phyloP scores from a whole-genome alignment of 1,139 yeast species.

The Yamadazyma atmosphaerica region DNA sequence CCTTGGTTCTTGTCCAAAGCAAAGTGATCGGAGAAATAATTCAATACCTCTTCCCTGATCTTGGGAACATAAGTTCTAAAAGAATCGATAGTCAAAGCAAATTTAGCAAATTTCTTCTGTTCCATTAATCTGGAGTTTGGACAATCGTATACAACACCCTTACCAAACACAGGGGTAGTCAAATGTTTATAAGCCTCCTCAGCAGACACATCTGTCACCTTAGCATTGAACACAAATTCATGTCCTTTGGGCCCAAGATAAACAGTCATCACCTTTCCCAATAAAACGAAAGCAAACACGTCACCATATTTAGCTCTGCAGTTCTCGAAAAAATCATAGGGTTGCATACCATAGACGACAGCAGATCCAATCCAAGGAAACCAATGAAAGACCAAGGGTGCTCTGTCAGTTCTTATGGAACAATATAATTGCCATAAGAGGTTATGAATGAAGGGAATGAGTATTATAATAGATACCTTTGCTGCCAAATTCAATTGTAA shows the following conservation, averaged over 20 bases:
- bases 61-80: conserved; percentile 86
- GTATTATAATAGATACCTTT: conserved; percentile 37
- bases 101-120: conserved; percentile 94
- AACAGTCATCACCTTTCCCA: conserved; percentile 94
- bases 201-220: conserved; percentile 86
- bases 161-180: conserved; percentile 96
- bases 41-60: conserved; percentile 72
- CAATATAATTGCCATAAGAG: conserved; percentile 69
- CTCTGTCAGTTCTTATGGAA: conserved; percentile 74
- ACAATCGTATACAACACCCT: conserved; percentile 96
- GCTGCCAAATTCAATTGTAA: conserved; percentile 27
- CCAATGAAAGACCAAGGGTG: conserved; percentile 89
- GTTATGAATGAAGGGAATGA: conserved; percentile 59
- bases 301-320: conserved; percentile 87
- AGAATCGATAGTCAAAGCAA: conserved; percentile 82
- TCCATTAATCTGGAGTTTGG: conserved; percentile 94
- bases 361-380: conserved; percentile 97
- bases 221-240: conserved; percentile 92
- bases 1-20: conserved; percentile 48
- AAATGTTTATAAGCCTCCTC: conserved; percentile 94
- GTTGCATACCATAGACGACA: conserved; percentile 83
- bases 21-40: conserved; percentile 56
- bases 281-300: conserved; percentile 81
- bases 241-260: conserved; percentile 97
- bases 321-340: conserved; percentile 81